Conservation (phyloP, 441 rosid species). For the Mallotus repandus region DNA sequence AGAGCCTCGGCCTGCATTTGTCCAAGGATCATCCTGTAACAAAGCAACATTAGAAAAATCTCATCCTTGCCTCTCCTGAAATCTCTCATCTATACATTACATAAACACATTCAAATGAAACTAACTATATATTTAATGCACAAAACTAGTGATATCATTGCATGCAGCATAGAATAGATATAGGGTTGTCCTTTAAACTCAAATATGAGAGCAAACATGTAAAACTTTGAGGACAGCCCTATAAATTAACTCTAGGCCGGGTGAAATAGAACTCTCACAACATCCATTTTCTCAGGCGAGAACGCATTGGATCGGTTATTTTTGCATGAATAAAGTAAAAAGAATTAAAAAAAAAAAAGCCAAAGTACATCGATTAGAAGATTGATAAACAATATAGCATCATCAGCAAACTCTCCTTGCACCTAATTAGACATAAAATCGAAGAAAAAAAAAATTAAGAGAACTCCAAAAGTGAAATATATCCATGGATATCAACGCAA, state of each 20-base stretch:
- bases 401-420: neutral
- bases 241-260: too few relatives aligned
- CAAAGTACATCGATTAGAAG: too few relatives aligned
- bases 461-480: neutral
- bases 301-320: too few relatives aligned
- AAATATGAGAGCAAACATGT: conserved; percentile 1
- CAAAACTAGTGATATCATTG: neutral
- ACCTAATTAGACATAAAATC: neutral
- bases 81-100: neutral
- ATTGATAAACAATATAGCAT: neutral
- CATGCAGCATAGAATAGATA: neutral
- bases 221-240: neutral
- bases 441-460: too few relatives aligned
- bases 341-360: too few relatives aligned
- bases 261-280: too few relatives aligned
- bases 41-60: neutral
- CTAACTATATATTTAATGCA: neutral
- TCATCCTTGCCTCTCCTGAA: neutral
- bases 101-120: neutral
- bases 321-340: too few relatives aligned
- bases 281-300: too few relatives aligned
- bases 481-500: neutral
- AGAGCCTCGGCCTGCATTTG: conserved; percentile 95
- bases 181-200: neutral
- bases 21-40: conserved; percentile 74